Evolutionary conservation across 805 yeast genomes (phyloP), one percentile per base, ranked within the genome.

Genomic region (Hanseniaspora hatyaiensis): DNA sequence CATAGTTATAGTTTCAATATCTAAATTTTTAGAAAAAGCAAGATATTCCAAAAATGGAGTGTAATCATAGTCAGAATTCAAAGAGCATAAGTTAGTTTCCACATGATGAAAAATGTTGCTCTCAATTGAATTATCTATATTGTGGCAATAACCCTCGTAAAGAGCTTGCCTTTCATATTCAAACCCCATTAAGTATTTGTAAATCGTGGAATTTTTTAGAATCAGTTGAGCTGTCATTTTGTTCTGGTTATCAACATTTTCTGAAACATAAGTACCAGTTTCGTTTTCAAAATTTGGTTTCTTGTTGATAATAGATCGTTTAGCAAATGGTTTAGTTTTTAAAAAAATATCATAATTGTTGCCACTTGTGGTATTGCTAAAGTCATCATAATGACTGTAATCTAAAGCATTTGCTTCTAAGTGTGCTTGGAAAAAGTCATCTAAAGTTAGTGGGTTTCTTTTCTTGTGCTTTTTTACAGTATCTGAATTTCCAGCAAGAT

Each of bases 361-460:
- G 11, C 11, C 11, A 26, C 6, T 26, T 26, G 29, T 11, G 6
- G 29, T 8, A 9, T 11, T n/a, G 6, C 18, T 22, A n/a, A 4
- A 4, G 3, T 39, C 9, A 19, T 18, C 9, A 30, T 40, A 31
- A 20, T 22, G 11, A 8, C 19, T 22, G 18, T 40, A 20, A 23
- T 16, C 19, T 9, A 31, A 8, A 2, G 34, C 38, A 11, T 33
- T 12, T 15, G 16, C 34, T 6, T 41, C 45, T 11, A 41, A 16
- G 24, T 41, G 45, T 5, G 38, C 26, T 32, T 41, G 45, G 8
- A 41, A 41, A 23, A 32, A 41, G 19, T 15, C n/a, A 24, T 41
- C 38, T 8, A 24, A 8, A 20, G 16, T 24, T 5, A 16, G 15
- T 3, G 6, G 9, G 15, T 3, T 5, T 1, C n/a, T 15, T 11